These are phyloP conservation scores for Leccinum angustisporum DNA, from an alignment of 1,284 basidiomycete genomes.

Conservation along the genomic window DNA sequence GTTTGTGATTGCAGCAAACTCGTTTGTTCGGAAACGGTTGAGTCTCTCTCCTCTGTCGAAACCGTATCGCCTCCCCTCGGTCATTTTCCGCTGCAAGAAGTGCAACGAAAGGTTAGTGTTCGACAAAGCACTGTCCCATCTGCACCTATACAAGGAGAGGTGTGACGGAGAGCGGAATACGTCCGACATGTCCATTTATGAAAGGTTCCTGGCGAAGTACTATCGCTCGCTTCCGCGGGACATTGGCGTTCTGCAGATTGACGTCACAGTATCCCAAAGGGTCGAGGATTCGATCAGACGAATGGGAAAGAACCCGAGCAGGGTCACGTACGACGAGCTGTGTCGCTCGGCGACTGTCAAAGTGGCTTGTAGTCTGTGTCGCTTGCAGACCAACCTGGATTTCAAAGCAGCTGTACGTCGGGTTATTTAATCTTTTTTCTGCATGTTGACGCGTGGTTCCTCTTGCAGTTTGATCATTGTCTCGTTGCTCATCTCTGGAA, in stretches of 20 bases:
- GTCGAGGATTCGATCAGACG: too few relatives aligned
- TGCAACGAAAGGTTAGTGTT: slow-evolving; percentile 10
- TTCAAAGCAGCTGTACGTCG: slow-evolving; percentile 12
- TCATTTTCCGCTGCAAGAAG: slow-evolving; percentile 16
- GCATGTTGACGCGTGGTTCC: neutral
- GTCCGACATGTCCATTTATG: neutral
- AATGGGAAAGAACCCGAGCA: too few relatives aligned
- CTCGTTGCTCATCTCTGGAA: neutral
- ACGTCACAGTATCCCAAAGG: too few relatives aligned
- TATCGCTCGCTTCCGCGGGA: neutral
- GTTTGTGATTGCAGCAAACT: too few relatives aligned
- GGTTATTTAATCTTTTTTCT: neutral
- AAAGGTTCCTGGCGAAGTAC: neutral
- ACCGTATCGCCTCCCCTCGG: slow-evolving; percentile 7
- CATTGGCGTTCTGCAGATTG: slow-evolving; percentile 6
- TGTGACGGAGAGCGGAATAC: too few relatives aligned
- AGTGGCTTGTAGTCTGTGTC: too few relatives aligned
- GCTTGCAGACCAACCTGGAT: slow-evolving; percentile 1
- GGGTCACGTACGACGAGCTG: too few relatives aligned
- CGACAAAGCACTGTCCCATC: slow-evolving; percentile 14
- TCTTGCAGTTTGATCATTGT: slow-evolving; percentile 9
- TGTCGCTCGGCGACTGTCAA: too few relatives aligned
- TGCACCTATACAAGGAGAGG: slow-evolving; percentile 6
- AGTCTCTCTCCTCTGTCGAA: slow-evolving; percentile 6
- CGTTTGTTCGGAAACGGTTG: slow-evolving; percentile 1